phyloP scores from a whole-genome alignment of 1,284 basidiomycete species.

The Cryptococcus maquisensis region DNA sequence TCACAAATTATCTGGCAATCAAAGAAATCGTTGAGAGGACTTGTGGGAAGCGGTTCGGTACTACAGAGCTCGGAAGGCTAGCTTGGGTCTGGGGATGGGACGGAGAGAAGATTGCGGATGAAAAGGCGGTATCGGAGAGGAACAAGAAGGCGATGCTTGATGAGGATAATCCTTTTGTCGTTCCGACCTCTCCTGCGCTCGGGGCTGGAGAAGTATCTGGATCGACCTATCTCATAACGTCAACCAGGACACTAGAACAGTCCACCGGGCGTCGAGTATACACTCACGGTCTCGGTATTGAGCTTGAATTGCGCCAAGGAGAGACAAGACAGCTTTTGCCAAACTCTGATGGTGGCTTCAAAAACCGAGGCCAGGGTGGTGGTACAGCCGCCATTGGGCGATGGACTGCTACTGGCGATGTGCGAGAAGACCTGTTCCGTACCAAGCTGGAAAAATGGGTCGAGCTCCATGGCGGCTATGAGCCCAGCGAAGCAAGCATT shows the following conservation, averaged over 20 bases:
- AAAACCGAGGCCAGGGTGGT: constrained; percentile 39
- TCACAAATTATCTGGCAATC: constrained; percentile 43
- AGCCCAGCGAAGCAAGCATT: constrained; percentile 20
- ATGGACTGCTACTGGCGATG: constrained; percentile 44
- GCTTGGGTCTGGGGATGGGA: constrained; percentile 50
- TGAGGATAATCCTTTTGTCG: constrained; percentile 36
- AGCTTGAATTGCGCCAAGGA: constrained; percentile 40
- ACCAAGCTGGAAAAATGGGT: constrained; percentile 44
- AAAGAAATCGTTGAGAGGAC: constrained; percentile 45
- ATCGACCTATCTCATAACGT: constrained; percentile 41
- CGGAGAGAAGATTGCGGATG: constrained; percentile 26
- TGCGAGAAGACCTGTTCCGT: constrained; percentile 36
- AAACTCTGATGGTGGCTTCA: constrained; percentile 34
- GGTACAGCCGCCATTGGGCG: constrained; percentile 43
- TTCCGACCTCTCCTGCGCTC: constrained; percentile 2
- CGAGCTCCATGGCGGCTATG: constrained; percentile 37
- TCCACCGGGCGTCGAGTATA: constrained; percentile 32
- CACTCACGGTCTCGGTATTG: constrained; percentile 46
- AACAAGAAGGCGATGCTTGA: constrained; percentile 19
- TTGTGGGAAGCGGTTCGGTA: constrained; percentile 38
- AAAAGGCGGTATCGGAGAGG: constrained; percentile 16
- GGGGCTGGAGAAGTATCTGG: constrained; percentile 17
- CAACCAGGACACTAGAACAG: constrained; percentile 44
- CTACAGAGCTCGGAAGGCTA: constrained; percentile 42
- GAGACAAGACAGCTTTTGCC: constrained; percentile 41